Percentiles rank a stretch among this genome's conserved stretches.
Conservation (phyloP, 1,284 basidiomycete genomes). For the Boletus mariae region DNA sequence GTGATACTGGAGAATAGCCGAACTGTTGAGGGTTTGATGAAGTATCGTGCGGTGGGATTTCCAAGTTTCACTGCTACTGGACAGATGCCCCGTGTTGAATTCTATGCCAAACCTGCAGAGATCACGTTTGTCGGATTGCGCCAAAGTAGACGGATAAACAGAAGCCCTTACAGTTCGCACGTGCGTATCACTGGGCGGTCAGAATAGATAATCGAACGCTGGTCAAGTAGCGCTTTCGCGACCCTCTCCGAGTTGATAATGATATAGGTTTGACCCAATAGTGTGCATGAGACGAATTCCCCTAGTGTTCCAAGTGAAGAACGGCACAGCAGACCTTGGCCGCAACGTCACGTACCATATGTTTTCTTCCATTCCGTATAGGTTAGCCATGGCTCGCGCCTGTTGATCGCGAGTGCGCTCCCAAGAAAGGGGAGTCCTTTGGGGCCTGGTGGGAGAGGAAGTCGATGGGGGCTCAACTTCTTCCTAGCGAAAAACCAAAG, state of each 20-base stretch:
- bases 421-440: constrained; percentile 28
- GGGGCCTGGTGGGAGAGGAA: constrained; percentile 32
- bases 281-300: constrained; percentile 18
- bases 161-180: constrained; percentile 10
- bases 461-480: constrained; percentile 11
- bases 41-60: constrained; percentile 18
- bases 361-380: constrained; percentile 23
- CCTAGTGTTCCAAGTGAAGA: constrained; percentile 10
- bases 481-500: constrained; percentile 5
- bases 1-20: constrained; percentile 15
- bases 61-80: constrained; percentile 14
- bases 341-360: constrained; percentile 21
- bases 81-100: constrained; percentile 21
- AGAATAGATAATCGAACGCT: constrained; percentile 23
- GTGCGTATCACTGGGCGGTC: constrained; percentile 13
- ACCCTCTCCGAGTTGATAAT: constrained; percentile 23
- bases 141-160: not conserved
- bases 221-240: constrained; percentile 21
- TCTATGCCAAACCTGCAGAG: constrained; percentile 17
- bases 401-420: constrained; percentile 24
- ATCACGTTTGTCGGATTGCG: not conserved
- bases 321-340: not conserved
- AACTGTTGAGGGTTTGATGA: constrained; percentile 12
- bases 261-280: constrained; percentile 22
- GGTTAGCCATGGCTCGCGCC: constrained; percentile 29